Base-by-base conservation (phyloP, 1,139 yeast species). In the Lodderomyces metapsilosis region DNA sequence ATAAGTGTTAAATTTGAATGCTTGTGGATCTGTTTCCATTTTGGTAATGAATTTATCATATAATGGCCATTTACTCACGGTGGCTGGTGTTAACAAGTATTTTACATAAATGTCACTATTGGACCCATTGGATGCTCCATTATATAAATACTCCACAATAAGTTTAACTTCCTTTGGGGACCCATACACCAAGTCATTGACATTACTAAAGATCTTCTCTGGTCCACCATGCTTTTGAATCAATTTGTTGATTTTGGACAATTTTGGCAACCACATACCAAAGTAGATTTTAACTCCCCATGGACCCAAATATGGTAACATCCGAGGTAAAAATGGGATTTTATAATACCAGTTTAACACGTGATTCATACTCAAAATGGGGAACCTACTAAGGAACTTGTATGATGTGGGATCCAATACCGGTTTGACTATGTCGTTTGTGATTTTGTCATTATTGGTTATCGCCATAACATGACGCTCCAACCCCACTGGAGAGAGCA, bases 401-500 rank as follows among this genome's bases (percentile, higher is more conserved):
- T 59, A 65, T 3, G 61, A 52, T 0, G 63, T 47, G 2, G 78
- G 75, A 42, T 70, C 74, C 10, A 73, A 48, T 2, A 64, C 52
- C 1, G 79, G 78, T 27, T 46, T 48, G 8, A 62, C 44, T 1
- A 44, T 44, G 28, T 41, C 55, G 40, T 37, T 46, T 41, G 36
- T 42, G 4, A 49, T 33, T 9, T 45, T 39, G 8, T 53, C 53
- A 43, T 56, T 49, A 45, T 80, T 78, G 22, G 78, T 72, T 2
- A 84, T 62, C 0, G 89, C 82, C 54, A 74, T 81, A 1, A 84
- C 78, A 42, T 80, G 80, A 41, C 88, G 69, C 51, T 88, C 95
- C 18, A 92, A 86, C 0, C 97, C 98, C 0, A 91, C 95, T 0
- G 98, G 98, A 1, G 96, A 86, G 2, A 88, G 81, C 30, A 92